phyloP scores from a whole-genome alignment of 805 yeast species.

The Kodamaea laetipori region DNA sequence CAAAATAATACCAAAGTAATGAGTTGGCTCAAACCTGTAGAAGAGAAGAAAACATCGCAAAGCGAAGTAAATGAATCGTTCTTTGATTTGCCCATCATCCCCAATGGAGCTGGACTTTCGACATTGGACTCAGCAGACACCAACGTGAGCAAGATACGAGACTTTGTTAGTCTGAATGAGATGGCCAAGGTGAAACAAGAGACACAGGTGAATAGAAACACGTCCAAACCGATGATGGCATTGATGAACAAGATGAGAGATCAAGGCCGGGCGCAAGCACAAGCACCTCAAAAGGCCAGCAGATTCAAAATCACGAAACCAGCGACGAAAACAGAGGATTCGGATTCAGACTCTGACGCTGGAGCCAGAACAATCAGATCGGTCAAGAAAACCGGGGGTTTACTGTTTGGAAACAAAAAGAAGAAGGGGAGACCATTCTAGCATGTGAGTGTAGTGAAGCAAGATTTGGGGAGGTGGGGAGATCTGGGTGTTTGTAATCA shows the following conservation, averaged over 20 bases:
- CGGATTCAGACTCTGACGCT: conserved; percentile 9
- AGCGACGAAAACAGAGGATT: background rate
- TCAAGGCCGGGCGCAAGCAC: conserved; percentile 20
- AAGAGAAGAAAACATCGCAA: conserved; percentile 1
- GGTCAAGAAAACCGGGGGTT: conserved; percentile 10
- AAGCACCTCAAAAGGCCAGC: background rate
- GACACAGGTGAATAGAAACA: conserved; percentile 1
- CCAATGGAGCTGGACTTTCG: conserved; percentile 33
- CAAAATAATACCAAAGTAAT: conserved; percentile 36
- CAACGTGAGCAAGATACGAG: conserved; percentile 25
- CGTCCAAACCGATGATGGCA: conserved; percentile 40
- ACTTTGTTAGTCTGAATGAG: conserved; percentile 23
- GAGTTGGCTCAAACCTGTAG: conserved; percentile 35
- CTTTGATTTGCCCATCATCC: conserved; percentile 37
- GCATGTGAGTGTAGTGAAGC: background rate
- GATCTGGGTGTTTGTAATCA: background rate
- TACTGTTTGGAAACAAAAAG: conserved; percentile 17
- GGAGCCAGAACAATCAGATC: conserved; percentile 6
- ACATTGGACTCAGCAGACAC: conserved; percentile 16
- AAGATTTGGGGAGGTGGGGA: background rate
- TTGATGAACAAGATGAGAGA: conserved; percentile 40
- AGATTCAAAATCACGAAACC: background rate
- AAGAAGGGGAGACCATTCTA: conserved; percentile 1
- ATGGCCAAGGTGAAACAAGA: conserved; percentile 11
- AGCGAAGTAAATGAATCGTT: conserved; percentile 20